Evolutionary conservation across 306 rosid species (phyloP), one percentile per base, ranked within the genome.

Genomic region (Dryas alaskensis): DNA sequence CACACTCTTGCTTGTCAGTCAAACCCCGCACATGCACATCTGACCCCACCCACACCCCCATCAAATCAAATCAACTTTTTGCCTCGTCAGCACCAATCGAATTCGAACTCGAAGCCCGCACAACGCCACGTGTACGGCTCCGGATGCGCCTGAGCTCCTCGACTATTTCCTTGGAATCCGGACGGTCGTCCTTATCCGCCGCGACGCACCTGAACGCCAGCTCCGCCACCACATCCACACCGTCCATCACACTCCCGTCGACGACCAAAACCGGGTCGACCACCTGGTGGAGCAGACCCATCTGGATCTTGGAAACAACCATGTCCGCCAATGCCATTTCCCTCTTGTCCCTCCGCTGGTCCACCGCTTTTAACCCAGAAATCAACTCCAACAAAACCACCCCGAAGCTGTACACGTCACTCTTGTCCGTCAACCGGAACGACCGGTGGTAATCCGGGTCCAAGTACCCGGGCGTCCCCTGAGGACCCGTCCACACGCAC

Each of bases 391-490:
- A 39, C 60, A 94, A 27, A 27, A 94, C 96, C 12, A 94, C 99
- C 0, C 99, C 98, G 39, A 94, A 94, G 66, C 99, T 94, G 73
- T 94, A 94, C 79, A 92, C 96, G 79, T 94, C 99, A 46, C 99
- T 94, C 81, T 92, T 94, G 71, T 94, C 98, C 10, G 99, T 94
- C 68, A 94, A 73, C 80, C 96, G 85, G 73, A 92, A 94, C 3
- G 99, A 94, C 61, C 87, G 83, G 83, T 94, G 93, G 62, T 94
- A 94, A 14, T 94, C 99, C 50, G 99, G 99, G 74, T 94, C 99
- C 75, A 94, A 79, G 57, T 94, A 94, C 10, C 99, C 99, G 1
- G 99, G 99, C 0, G 99, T 94, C 0, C 99, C 99, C 43, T 92
- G 99, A 0, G 99, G 99, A 0, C 99, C 99, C 4, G 99, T 94